Evolutionary conservation across 1,284 basidiomycete genomes (phyloP).

Genomic region (Ustilago shanxiensis): DNA sequence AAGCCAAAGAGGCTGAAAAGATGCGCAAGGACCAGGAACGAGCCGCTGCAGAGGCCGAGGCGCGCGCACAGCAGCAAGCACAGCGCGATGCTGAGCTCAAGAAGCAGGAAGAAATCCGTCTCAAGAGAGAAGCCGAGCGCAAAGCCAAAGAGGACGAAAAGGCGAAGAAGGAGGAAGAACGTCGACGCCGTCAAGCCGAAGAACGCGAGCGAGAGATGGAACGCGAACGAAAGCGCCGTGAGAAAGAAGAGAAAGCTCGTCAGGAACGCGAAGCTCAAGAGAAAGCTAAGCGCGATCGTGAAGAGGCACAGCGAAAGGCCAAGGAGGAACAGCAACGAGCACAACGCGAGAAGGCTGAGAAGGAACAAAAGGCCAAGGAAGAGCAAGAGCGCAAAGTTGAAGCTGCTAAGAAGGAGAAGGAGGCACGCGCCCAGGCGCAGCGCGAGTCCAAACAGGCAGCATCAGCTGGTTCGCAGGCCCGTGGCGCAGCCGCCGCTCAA

Average conservation of each 20-base stretch:
- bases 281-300: conserved; percentile 72
- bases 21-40: conserved; percentile 79
- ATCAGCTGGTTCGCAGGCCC: conserved; percentile 24
- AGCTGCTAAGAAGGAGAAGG: conserved; percentile 51
- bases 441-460: conserved; percentile 72
- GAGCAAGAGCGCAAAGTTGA: conserved; percentile 51
- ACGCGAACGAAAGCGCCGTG: conserved; percentile 77
- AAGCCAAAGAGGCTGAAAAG: conserved; percentile 83
- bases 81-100: conserved; percentile 73
- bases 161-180: conserved; percentile 72
- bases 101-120: conserved; percentile 79
- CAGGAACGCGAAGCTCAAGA: conserved; percentile 68
- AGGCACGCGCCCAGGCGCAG: conserved; percentile 69
- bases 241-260: conserved; percentile 78
- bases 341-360: conserved; percentile 70
- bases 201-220: conserved; percentile 72
- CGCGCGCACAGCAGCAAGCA: conserved; percentile 77
- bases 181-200: conserved; percentile 75
- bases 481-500: conserved; percentile 13
- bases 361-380: conserved; percentile 47
- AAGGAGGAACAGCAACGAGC: conserved; percentile 73
- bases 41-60: conserved; percentile 72
- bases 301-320: conserved; percentile 64
- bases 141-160: conserved; percentile 73
- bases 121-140: conserved; percentile 72